Percentiles rank a stretch among this genome's conserved stretches.
Evolutionary conservation across 495 filamentous ascomycete genomes (phyloP).

Genomic region (Neurospora sp.): DNA sequence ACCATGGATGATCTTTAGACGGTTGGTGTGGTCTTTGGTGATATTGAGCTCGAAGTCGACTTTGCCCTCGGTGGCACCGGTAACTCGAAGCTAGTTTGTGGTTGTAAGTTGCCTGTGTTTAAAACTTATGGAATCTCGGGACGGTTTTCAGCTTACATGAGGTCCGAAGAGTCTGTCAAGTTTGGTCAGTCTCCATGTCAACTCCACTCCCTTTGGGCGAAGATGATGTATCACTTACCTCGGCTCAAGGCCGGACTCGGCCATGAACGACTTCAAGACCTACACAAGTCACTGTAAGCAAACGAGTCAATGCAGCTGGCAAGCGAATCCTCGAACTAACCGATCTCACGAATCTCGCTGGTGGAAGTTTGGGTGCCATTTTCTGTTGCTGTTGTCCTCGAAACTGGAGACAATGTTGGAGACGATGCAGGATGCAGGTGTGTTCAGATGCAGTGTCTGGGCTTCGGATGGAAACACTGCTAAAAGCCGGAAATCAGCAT

Average conservation of each 20-base stretch:
- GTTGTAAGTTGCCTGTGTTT: background rate
- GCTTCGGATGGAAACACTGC: background rate
- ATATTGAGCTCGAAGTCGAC: conserved; percentile 87
- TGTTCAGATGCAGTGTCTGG: background rate
- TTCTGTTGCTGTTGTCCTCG: background rate
- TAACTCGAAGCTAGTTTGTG: conserved; percentile 57
- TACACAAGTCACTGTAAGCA: conserved; percentile 17
- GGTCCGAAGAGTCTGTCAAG: conserved; percentile 29
- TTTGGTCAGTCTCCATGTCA: background rate
- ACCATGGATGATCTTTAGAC: conserved; percentile 82
- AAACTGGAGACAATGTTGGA: background rate
- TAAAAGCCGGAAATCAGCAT: background rate
- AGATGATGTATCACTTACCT: conserved; percentile 45
- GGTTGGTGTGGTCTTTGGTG: conserved; percentile 83
- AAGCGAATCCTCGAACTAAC: conserved; percentile 13
- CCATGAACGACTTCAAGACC: conserved; percentile 77
- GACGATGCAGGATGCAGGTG: background rate
- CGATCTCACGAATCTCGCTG: conserved; percentile 29
- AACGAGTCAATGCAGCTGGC: background rate
- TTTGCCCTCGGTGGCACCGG: conserved; percentile 60
- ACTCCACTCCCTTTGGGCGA: background rate
- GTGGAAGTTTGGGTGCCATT: conserved; percentile 25
- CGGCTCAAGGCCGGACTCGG: conserved; percentile 76
- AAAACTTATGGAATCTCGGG: background rate
- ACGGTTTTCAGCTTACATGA: conserved; percentile 21